These are phyloP conservation scores for Penicillium soppii DNA, from an alignment of 495 filamentous ascomycete species.

Conservation along the genomic window DNA sequence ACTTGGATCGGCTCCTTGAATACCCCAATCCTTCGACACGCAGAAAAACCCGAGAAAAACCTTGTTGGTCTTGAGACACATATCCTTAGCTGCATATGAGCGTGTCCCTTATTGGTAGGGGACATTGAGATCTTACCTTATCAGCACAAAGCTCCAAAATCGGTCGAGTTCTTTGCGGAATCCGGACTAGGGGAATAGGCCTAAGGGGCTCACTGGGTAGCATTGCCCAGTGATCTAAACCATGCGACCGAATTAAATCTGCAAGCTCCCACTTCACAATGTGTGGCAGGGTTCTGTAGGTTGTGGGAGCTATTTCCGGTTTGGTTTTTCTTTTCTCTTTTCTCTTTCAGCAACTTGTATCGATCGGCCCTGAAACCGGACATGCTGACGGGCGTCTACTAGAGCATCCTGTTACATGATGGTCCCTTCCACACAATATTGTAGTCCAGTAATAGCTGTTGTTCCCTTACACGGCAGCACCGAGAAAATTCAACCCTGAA, in stretches of 20 bases:
- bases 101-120: constrained; percentile 17
- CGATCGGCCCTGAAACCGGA: background rate
- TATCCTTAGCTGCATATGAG: constrained; percentile 13
- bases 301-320: constrained; percentile 5
- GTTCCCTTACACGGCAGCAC: background rate
- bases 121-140: constrained; percentile 15
- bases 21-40: constrained; percentile 14
- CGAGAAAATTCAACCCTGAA: background rate
- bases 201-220: constrained; percentile 10
- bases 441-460: constrained; percentile 3
- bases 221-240: constrained; percentile 12
- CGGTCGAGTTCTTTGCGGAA: constrained; percentile 12
- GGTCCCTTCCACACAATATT: background rate
- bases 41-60: constrained; percentile 4
- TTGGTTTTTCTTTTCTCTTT: background rate
- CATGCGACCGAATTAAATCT: background rate
- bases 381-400: constrained; percentile 9
- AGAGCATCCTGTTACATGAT: constrained; percentile 6
- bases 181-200: constrained; percentile 14
- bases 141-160: constrained; percentile 10
- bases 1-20: constrained; percentile 7
- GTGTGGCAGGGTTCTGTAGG: constrained; percentile 6
- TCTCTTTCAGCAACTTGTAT: background rate
- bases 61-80: constrained; percentile 15
- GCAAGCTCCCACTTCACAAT: constrained; percentile 5